These are phyloP conservation scores for Podospora comata DNA, from an alignment of 495 filamentous ascomycete genomes.

Conservation along the genomic window DNA sequence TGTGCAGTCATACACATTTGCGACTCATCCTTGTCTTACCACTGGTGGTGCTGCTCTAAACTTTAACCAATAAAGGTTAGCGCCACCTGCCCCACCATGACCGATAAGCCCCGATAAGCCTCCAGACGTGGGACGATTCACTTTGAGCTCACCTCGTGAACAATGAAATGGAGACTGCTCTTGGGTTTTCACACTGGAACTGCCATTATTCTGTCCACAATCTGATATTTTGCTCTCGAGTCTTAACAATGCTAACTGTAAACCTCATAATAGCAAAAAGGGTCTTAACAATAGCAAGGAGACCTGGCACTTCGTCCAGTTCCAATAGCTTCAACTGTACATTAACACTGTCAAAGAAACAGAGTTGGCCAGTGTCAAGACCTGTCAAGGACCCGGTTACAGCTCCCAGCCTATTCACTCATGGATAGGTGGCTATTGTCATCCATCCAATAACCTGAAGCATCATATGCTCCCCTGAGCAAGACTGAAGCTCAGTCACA, in stretches of 20 bases:
- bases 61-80: conserved; percentile 22
- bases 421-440: too few species aligned
- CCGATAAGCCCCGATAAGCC: conserved; percentile 29
- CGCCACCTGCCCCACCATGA: conserved; percentile 22
- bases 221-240: neutral
- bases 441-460: neutral
- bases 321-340: neutral
- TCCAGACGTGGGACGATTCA: neutral
- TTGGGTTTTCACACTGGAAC: too few species aligned
- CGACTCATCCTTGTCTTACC: conserved; percentile 24
- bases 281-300: neutral
- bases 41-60: conserved; percentile 1
- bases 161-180: too few species aligned
- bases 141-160: neutral
- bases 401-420: neutral
- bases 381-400: neutral
- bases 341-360: neutral
- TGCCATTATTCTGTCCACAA: too few species aligned
- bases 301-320: neutral
- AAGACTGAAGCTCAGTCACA: too few species aligned
- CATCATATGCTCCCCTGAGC: neutral
- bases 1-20: conserved; percentile 31
- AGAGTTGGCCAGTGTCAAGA: neutral
- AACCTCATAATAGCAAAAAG: neutral
- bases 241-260: neutral